These are phyloP conservation scores for Gaertneriomyces semiglobifer DNA, from an alignment of 192 early-diverging fungal genomes.

Conservation along the genomic window DNA sequence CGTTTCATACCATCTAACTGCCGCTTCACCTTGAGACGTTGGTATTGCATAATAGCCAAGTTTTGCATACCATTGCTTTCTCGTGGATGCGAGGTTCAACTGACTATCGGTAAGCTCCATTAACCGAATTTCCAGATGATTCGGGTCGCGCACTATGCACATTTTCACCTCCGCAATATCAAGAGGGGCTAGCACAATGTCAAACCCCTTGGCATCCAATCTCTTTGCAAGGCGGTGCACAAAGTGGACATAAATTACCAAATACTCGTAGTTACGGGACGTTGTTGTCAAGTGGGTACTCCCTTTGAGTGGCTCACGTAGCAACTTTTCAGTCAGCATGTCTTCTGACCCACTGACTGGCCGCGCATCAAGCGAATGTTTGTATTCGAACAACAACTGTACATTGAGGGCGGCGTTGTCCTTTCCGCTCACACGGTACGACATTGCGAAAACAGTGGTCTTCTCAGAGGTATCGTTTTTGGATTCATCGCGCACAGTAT, in stretches of 20 bases:
- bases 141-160: slow-evolving; percentile 50
- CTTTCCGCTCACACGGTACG: slow-evolving; percentile 18
- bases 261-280: slow-evolving; percentile 45
- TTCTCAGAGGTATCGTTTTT: neutral
- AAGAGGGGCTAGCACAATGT: slow-evolving; percentile 30
- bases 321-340: too few relatives aligned
- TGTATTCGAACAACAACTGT: slow-evolving; percentile 34
- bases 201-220: slow-evolving; percentile 40
- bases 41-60: slow-evolving; percentile 53
- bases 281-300: too few relatives aligned
- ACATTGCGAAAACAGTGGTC: slow-evolving; percentile 20
- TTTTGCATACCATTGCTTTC: slow-evolving; percentile 48
- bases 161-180: slow-evolving; percentile 45
- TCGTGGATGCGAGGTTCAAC: slow-evolving; percentile 34
- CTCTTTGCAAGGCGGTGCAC: slow-evolving; percentile 47
- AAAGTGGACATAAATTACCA: slow-evolving; percentile 63
- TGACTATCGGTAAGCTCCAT: slow-evolving; percentile 49
- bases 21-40: slow-evolving; percentile 29
- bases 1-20: slow-evolving; percentile 38
- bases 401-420: slow-evolving; percentile 16
- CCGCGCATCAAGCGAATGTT: neutral
- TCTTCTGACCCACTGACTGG: too few relatives aligned
- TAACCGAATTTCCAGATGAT: slow-evolving; percentile 50
- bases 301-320: too few relatives aligned
- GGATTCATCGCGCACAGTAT: neutral